Percentiles rank a stretch among this genome's conserved stretches.
Conservation (phyloP, 805 yeast genomes). For the Metschnikowia peoriensis region DNA sequence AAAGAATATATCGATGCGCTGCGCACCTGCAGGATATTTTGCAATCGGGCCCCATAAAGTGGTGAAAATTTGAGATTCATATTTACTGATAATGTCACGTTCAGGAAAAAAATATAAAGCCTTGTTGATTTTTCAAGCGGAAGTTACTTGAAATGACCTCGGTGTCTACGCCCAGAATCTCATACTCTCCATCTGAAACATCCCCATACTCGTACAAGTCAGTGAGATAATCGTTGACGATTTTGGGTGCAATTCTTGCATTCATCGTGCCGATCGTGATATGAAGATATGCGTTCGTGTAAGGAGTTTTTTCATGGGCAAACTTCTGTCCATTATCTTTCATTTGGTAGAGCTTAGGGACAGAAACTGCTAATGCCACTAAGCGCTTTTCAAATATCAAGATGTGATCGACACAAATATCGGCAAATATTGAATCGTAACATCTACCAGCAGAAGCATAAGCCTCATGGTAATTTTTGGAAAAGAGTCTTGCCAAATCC, state of each 20-base stretch:
- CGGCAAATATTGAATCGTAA: slow-evolving; percentile 25
- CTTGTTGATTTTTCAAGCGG: background rate
- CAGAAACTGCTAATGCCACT: slow-evolving; percentile 50
- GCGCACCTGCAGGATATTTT: slow-evolving; percentile 2
- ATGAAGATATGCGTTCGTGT: slow-evolving; percentile 45
- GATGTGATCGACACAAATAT: slow-evolving; percentile 41
- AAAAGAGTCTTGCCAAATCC: background rate
- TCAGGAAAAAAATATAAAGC: background rate
- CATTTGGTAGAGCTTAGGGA: slow-evolving; percentile 20
- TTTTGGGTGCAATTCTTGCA: slow-evolving; percentile 5
- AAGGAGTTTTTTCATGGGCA: slow-evolving; percentile 28
- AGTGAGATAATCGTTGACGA: slow-evolving; percentile 10
- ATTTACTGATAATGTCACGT: background rate
- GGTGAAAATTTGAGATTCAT: too few relatives aligned
- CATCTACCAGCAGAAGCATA: slow-evolving; percentile 9
- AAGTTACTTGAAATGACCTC: background rate
- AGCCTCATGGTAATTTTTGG: slow-evolving; percentile 2
- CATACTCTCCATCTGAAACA: slow-evolving; percentile 1
- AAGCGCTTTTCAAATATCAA: slow-evolving; percentile 48
- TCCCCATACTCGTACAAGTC: background rate
- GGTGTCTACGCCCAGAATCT: background rate
- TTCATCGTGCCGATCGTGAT: slow-evolving; percentile 64
- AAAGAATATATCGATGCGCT: background rate
- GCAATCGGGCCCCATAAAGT: background rate
- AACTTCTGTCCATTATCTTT: slow-evolving; percentile 3